These are phyloP conservation scores for Penicillium daleae DNA, from an alignment of 495 filamentous ascomycete genomes.

Conservation along the genomic window DNA sequence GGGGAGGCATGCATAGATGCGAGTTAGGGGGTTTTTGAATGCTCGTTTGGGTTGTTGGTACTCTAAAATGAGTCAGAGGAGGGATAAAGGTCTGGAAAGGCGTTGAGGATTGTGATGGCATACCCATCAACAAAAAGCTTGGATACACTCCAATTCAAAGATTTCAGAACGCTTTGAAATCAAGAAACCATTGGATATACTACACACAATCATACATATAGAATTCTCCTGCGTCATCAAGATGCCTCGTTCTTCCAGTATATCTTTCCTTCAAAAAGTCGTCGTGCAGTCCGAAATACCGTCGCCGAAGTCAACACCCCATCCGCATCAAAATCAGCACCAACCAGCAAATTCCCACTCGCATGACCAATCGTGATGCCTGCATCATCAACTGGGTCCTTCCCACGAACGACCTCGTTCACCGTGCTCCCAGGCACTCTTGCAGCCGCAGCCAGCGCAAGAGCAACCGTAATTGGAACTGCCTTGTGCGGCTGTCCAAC, in stretches of 20 bases:
- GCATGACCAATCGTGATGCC: too few relatives aligned
- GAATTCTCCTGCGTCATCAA: too few relatives aligned
- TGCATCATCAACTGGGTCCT: too few relatives aligned
- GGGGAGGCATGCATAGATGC: slow-evolving; percentile 46
- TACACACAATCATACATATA: too few relatives aligned
- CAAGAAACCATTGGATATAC: too few relatives aligned
- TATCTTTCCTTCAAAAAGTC: too few relatives aligned
- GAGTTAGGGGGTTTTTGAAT: not conserved
- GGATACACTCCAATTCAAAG: not conserved
- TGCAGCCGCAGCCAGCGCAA: slow-evolving; percentile 23
- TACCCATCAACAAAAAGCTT: not conserved
- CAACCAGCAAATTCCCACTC: too few relatives aligned
- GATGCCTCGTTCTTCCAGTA: too few relatives aligned
- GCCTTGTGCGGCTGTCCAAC: slow-evolving; percentile 69
- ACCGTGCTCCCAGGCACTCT: slow-evolving; percentile 44
- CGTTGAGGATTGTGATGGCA: not conserved
- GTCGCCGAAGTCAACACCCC: too few relatives aligned
- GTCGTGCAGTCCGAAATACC: too few relatives aligned
- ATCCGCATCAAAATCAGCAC: too few relatives aligned
- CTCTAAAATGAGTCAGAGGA: too few relatives aligned
- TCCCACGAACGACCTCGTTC: slow-evolving; percentile 29
- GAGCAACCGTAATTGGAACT: slow-evolving; percentile 36
- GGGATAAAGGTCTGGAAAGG: not conserved
- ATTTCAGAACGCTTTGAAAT: not conserved
- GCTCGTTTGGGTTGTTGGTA: not conserved